Percentiles rank a stretch among this genome's conserved stretches.
Evolutionary conservation across 73 alveolate species (phyloP).

Genomic region (Paramecium bursaria): DNA sequence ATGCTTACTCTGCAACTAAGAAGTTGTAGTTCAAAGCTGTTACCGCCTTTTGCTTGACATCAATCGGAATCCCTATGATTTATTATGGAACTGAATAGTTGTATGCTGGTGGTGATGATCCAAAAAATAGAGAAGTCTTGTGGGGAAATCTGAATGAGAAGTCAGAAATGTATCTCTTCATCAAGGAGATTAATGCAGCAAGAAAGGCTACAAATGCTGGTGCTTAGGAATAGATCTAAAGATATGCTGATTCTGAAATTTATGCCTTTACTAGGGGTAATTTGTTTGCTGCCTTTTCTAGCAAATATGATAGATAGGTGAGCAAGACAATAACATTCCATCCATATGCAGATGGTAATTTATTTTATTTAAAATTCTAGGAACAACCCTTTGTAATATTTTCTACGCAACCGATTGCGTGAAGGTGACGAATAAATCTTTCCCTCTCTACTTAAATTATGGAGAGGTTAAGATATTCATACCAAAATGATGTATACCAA

Average conservation of each 20-base stretch:
- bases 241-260: conserved; percentile 55
- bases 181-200: conserved; percentile 9
- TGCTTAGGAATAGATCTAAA: conserved; percentile 13
- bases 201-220: conserved; percentile 36
- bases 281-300: conserved; percentile 42
- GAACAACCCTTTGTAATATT: conserved; percentile 44
- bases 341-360: conserved; percentile 58
- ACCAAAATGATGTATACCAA: conserved; percentile 63
- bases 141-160: conserved; percentile 72
- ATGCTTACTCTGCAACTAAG: conserved; percentile 39
- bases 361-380: not conserved
- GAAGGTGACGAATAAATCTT: not conserved
- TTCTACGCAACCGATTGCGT: conserved; percentile 29
- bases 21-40: conserved; percentile 79
- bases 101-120: conserved; percentile 95
- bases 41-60: conserved; percentile 80
- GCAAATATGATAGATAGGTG: conserved; percentile 45
- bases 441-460: conserved; percentile 18
- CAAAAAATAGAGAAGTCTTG: conserved; percentile 90
- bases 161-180: conserved; percentile 31
- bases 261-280: conserved; percentile 52
- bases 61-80: conserved; percentile 94
- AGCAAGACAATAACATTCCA: conserved; percentile 16
- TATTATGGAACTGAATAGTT: conserved; percentile 97
- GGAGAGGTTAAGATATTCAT: conserved; percentile 38